A percentile compares a stretch with the other conserved stretches of the same genome.
Evolutionary conservation across 352 stramenopile species (phyloP).

Genomic region (Phytophthora macrochlamydospora): DNA sequence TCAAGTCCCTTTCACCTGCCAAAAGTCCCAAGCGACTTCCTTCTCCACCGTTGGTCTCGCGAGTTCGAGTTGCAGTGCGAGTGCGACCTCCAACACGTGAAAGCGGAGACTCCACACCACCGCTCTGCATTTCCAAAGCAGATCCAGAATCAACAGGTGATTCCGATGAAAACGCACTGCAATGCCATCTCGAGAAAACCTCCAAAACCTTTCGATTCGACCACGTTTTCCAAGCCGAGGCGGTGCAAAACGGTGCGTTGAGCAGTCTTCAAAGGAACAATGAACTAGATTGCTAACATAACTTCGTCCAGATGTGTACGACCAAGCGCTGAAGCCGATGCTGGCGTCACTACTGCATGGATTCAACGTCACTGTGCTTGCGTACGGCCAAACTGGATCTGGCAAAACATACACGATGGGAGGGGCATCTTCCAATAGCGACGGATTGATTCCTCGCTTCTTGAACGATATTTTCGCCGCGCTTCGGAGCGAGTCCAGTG

Average conservation of each 20-base stretch:
- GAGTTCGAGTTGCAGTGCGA: conserved; percentile 70
- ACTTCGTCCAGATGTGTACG: conserved; percentile 58
- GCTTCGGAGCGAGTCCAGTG: conserved; percentile 30
- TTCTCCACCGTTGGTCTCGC: conserved; percentile 30
- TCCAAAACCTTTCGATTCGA: conserved; percentile 70
- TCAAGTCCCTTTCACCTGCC: conserved; percentile 6
- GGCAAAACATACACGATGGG: conserved; percentile 88
- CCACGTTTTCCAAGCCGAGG: conserved; percentile 52
- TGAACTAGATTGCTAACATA: conserved; percentile 2
- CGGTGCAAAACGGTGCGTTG: conserved; percentile 45
- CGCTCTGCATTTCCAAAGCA: conserved; percentile 19
- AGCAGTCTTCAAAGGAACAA: not conserved
- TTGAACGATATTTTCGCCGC: conserved; percentile 67
- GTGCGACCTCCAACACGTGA: conserved; percentile 39
- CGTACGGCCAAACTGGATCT: conserved; percentile 83
- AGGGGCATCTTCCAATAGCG: conserved; percentile 45
- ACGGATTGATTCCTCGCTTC: conserved; percentile 82
- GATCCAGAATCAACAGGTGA: conserved; percentile 3
- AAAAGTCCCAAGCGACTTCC: conserved; percentile 21
- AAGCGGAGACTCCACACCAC: conserved; percentile 4
- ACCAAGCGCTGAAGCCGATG: conserved; percentile 64
- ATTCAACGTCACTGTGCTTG: conserved; percentile 88
- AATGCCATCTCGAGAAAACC: conserved; percentile 45
- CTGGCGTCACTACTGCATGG: conserved; percentile 82
- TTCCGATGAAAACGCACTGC: conserved; percentile 19